A percentile compares a stretch with the other conserved stretches of the same genome.
Evolutionary conservation across 352 stramenopile genomes (phyloP).

Genomic region (Globisporangium canariense): DNA sequence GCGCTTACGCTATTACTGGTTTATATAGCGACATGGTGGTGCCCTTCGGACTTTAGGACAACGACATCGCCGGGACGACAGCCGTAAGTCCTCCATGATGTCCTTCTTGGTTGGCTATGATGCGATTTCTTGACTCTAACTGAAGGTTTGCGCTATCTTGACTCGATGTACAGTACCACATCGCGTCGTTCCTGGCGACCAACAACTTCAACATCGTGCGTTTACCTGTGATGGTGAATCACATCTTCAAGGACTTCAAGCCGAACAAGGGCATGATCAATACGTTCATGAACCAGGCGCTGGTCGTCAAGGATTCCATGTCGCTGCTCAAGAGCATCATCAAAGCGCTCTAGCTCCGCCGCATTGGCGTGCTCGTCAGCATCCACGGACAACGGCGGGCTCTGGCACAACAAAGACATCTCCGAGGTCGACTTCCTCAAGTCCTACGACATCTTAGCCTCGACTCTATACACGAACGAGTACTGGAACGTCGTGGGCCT

Average conservation of each 20-base stretch:
- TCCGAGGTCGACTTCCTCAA: conserved; percentile 21
- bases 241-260: conserved; percentile 28
- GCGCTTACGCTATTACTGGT: not conserved
- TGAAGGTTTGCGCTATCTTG: not conserved
- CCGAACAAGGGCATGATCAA: conserved; percentile 30
- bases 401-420: conserved; percentile 23
- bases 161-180: conserved; percentile 21
- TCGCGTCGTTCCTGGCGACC: conserved; percentile 29
- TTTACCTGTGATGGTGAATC: conserved; percentile 28
- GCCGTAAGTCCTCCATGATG: conserved; percentile 3
- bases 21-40: not conserved
- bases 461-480: conserved; percentile 12
- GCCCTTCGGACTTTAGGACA: conserved; percentile 1
- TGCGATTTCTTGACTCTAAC: not conserved
- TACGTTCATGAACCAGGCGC: conserved; percentile 25
- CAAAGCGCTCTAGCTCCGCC: conserved; percentile 25
- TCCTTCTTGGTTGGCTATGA: not conserved
- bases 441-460: conserved; percentile 22
- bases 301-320: conserved; percentile 30
- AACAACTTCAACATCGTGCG: conserved; percentile 42
- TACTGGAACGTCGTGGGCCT: conserved; percentile 67
- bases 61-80: conserved; percentile 20
- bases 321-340: conserved; percentile 29
- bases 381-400: conserved; percentile 18
- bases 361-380: conserved; percentile 26